These are phyloP conservation scores for Ophiostoma angusticollis DNA, from an alignment of 2,329 filamentous ascomycete species.

Conservation along the genomic window DNA sequence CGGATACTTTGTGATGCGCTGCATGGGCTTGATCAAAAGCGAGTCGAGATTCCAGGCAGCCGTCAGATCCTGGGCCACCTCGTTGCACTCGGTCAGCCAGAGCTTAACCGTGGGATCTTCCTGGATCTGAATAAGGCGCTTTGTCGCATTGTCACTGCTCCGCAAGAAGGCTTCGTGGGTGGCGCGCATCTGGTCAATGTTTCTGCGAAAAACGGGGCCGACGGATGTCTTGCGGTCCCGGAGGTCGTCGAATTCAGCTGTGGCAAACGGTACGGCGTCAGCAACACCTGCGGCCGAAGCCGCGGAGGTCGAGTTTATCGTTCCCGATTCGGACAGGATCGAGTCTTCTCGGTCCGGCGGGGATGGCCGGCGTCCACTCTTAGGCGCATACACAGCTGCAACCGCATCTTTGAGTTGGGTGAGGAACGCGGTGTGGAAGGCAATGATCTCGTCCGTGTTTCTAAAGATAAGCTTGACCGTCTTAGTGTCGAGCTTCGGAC, in stretches of 20 bases:
- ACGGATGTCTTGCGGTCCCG: conserved; percentile 40
- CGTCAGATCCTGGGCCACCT: conserved; percentile 83
- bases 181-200: conserved; percentile 47
- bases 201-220: conserved; percentile 40
- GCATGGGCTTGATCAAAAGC: conserved; percentile 92
- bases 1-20: conserved; percentile 87
- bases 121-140: conserved; percentile 49
- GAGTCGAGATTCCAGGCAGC: conserved; percentile 92
- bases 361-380: conserved; percentile 21
- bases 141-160: conserved; percentile 49
- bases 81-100: conserved; percentile 88
- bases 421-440: conserved; percentile 71
- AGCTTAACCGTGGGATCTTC: conserved; percentile 55
- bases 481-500: conserved; percentile 63
- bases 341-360: conserved; percentile 20
- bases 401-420: conserved; percentile 70
- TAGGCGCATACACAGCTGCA: conserved; percentile 63
- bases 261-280: conserved; percentile 15
- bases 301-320: conserved; percentile 25
- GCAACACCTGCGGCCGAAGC: conserved; percentile 18
- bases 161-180: conserved; percentile 50
- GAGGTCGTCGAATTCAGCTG: conserved; percentile 33
- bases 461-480: conserved; percentile 86
- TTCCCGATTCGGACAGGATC: conserved; percentile 20
- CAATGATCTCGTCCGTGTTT: conserved; percentile 82